Conservation (phyloP, 2,329 filamentous ascomycete species). For the Dactylellina cionopaga region DNA sequence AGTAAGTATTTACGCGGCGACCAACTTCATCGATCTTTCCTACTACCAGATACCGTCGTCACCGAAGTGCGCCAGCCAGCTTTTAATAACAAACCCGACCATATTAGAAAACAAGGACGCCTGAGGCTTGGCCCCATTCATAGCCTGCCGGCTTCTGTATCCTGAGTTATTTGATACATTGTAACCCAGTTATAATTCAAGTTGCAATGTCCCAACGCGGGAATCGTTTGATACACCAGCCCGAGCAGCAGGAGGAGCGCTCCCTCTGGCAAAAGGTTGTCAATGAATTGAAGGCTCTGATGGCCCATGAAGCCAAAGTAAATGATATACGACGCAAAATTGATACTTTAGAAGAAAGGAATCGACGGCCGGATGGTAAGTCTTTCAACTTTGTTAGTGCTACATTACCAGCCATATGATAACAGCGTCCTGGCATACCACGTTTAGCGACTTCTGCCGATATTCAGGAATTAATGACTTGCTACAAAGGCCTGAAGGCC, state of each 20-base stretch:
- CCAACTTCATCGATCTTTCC: not conserved
- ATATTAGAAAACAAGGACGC: too few relatives aligned
- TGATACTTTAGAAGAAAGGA: conserved; percentile 48
- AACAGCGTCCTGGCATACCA: too few relatives aligned
- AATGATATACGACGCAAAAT: conserved; percentile 49
- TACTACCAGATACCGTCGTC: not conserved
- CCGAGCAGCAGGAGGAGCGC: conserved; percentile 56
- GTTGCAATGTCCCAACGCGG: conserved; percentile 47
- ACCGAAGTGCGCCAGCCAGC: too few relatives aligned
- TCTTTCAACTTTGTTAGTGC: not conserved
- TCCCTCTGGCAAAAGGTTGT: conserved; percentile 57
- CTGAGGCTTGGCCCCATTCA: not conserved
- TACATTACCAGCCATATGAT: too few relatives aligned
- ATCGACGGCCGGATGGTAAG: conserved; percentile 37
- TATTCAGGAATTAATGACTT: conserved; percentile 43
- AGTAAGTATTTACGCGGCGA: not conserved
- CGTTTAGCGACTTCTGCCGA: conserved; percentile 27
- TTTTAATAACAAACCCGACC: too few relatives aligned
- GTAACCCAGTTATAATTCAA: not conserved
- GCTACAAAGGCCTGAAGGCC: conserved; percentile 50
- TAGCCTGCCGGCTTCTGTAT: not conserved
- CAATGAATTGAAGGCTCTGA: conserved; percentile 55
- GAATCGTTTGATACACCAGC: conserved; percentile 54
- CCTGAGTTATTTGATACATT: not conserved
- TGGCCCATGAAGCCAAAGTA: conserved; percentile 50